These are phyloP conservation scores for Hordeum pubiflorum DNA, from an alignment of 202 grass and related monocot species.

Conservation along the genomic window DNA sequence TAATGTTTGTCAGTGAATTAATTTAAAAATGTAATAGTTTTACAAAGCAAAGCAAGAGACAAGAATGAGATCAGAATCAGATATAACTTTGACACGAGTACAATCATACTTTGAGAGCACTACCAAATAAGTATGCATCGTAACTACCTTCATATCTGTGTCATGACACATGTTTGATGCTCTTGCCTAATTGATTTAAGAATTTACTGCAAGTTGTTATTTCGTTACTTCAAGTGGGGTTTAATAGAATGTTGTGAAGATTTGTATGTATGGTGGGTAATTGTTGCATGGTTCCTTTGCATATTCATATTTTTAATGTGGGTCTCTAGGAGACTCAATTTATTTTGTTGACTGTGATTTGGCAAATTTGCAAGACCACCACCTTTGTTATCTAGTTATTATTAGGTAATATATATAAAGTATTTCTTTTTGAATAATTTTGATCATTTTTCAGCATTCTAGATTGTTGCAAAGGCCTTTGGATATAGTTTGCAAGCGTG, in stretches of 20 bases:
- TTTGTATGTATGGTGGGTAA: not conserved
- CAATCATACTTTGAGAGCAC: not conserved
- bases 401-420: not conserved
- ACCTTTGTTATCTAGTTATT: not conserved
- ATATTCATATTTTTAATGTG: not conserved
- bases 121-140: not conserved
- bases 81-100: not conserved
- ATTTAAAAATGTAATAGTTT: not conserved
- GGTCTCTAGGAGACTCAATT: not conserved
- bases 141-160: slow-evolving; percentile 5
- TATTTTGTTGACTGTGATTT: slow-evolving; percentile 16
- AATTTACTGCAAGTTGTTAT: not conserved
- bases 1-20: not conserved
- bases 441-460: slow-evolving; percentile 62
- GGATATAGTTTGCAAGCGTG: slow-evolving; percentile 80
- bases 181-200: slow-evolving; percentile 13
- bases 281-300: not conserved
- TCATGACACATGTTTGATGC: not conserved
- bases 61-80: not conserved
- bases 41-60: not conserved
- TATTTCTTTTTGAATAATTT: slow-evolving; percentile 22
- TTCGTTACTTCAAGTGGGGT: slow-evolving; percentile 1
- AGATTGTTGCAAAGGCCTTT: slow-evolving; percentile 75
- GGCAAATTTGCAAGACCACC: not conserved
- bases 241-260: not conserved